Base-by-base conservation (phyloP, 2,329 filamentous ascomycete species). In the Ascochyta pisi region DNA sequence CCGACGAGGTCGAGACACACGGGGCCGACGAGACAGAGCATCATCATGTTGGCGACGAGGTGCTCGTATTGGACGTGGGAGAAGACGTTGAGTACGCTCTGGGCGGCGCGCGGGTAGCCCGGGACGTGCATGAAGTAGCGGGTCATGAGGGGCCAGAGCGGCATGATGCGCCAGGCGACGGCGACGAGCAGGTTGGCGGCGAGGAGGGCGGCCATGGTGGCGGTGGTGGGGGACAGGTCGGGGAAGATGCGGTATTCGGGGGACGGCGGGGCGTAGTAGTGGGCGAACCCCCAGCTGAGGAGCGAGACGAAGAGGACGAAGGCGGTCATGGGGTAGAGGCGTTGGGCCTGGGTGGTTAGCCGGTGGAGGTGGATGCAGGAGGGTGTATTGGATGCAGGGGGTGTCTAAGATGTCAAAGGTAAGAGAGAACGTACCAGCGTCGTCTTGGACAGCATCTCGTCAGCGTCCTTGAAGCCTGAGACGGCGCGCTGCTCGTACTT, bases 51-150 rank as follows among this genome's bases (percentile, higher is more conserved):
- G 38, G 81, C 70, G 23, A 80, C 19, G 3, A 76, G 51, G 53
- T 95, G 91, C 42, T 74, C 67, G 16, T 86, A 62, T 3, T 74
- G 77, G 50, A 89, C 84, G 77, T 95, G 91, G 19, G 87, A 89
- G 77, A 92, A 90, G 45, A 85, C 78, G 62, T 85, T 85, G 31
- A 85, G 84, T 26, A 94, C 67, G 58, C 90, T 73, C 60, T 84
- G 83, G 19, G 85, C 54, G 4, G 89, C 82, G 59, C 82, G 82
- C 8, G 90, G 89, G 47, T 86, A 86, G 6, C 85, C 72, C 10
- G 71, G 73, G 8, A 69, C 63, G 50, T 73, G 68, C 65, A 70
- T 72, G 61, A 74, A 72, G 77, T 89, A 89, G 60, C 81, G 84
- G 76, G 91, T 93, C 63, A 92, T 76, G 15, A 86, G 47, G 12